Conservation (phyloP, 768 basidiomycete species). For the Lactarius evosmus region DNA sequence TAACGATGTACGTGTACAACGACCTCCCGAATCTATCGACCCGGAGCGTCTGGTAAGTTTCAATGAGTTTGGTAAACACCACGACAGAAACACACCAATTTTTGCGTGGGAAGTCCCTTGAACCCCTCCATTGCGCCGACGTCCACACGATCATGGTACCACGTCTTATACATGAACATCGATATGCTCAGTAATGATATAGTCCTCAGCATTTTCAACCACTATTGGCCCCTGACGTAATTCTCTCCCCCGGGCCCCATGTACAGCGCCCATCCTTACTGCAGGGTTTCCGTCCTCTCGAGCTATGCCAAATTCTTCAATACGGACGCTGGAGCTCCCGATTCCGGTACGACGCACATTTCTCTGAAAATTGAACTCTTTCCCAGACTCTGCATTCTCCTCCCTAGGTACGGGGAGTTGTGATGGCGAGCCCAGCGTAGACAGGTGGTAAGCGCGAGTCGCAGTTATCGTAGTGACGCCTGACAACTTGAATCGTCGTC, state of each 20-base stretch:
- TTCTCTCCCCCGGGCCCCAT: no score
- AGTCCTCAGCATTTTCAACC: no score
- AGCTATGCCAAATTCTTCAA: conserved; percentile 50
- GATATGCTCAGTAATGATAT: no score
- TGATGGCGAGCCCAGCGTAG: conserved; percentile 44
- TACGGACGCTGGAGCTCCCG: conserved; percentile 57
- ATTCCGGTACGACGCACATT: conserved; percentile 41
- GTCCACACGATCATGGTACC: no score
- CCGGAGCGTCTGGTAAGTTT: no score
- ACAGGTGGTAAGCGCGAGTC: conserved; percentile 41
- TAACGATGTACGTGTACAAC: no score
- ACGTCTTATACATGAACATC: no score
- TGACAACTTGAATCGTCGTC: neutral
- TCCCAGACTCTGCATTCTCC: neutral
- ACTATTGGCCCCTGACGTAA: neutral
- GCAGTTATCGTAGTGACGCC: neutral
- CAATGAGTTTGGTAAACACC: no score
- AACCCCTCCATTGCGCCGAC: no score
- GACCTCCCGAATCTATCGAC: no score
- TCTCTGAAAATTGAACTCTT: neutral
- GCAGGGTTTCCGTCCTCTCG: conserved; percentile 60
- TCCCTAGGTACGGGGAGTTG: conserved; percentile 49
- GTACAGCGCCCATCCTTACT: conserved; percentile 54
- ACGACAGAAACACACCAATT: no score
- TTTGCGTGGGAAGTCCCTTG: no score